These are phyloP conservation scores for Delonix regia DNA, from an alignment of 306 rosid species.

Conservation along the genomic window DNA sequence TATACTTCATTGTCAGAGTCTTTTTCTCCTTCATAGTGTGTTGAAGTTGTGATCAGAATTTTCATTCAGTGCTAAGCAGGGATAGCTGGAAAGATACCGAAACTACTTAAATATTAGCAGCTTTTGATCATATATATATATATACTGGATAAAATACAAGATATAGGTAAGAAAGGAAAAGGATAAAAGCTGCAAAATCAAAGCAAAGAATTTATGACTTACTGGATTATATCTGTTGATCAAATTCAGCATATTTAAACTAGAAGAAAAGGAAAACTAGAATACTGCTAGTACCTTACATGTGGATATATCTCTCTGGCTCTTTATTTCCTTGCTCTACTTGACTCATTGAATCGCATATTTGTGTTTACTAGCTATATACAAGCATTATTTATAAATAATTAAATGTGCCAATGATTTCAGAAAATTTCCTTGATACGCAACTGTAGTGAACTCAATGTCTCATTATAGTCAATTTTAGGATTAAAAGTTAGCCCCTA, in stretches of 20 bases:
- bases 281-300: too few species aligned
- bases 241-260: not conserved
- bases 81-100: not conserved
- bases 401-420: not conserved
- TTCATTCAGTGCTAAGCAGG: not conserved
- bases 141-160: not conserved
- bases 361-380: not conserved
- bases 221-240: not conserved
- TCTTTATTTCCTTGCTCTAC: not conserved
- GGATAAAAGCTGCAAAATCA: not conserved
- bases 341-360: not conserved
- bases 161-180: not conserved
- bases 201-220: not conserved
- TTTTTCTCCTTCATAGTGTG: not conserved
- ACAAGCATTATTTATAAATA: not conserved
- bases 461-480: not conserved
- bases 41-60: not conserved
- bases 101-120: not conserved
- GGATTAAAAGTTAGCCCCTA: not conserved
- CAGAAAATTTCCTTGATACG: not conserved
- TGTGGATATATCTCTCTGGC: not conserved
- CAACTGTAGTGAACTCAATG: not conserved
- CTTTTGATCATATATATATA: not conserved
- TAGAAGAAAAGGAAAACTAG: not conserved
- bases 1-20: not conserved